These are phyloP conservation scores for Aaosphaeria pasadenensis DNA, from an alignment of 2,329 filamentous ascomycete species.

Conservation along the genomic window DNA sequence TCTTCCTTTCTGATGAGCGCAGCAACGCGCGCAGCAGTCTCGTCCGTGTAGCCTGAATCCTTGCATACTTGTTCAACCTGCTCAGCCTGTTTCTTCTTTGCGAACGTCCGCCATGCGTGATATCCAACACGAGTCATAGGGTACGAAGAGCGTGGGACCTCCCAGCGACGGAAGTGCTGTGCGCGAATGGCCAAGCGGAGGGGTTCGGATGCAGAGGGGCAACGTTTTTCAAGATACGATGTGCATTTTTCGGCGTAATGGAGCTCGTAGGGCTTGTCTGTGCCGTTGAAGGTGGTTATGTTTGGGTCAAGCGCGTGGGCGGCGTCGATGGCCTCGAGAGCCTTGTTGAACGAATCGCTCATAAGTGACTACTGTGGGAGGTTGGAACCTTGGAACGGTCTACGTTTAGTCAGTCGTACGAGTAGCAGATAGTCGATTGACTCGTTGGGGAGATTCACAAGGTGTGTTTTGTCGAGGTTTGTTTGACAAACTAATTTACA, in stretches of 20 bases:
- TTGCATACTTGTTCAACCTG: constrained; percentile 55
- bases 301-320: constrained; percentile 69
- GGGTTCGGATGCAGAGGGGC: constrained; percentile 61
- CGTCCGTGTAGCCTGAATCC: constrained; percentile 48
- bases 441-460: too few relatives aligned
- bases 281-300: constrained; percentile 40
- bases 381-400: too few relatives aligned
- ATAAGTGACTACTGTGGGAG: too few relatives aligned
- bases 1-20: constrained; percentile 78
- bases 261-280: constrained; percentile 68
- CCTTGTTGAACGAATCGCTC: constrained; percentile 34
- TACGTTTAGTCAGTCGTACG: too few relatives aligned
- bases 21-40: constrained; percentile 61
- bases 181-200: constrained; percentile 76
- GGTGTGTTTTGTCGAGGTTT: too few relatives aligned
- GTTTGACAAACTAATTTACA: too few relatives aligned
- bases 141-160: constrained; percentile 70
- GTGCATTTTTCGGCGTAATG: constrained; percentile 82
- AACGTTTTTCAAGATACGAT: constrained; percentile 62
- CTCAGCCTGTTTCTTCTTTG: constrained; percentile 69
- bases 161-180: constrained; percentile 84
- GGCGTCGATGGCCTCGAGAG: constrained; percentile 68
- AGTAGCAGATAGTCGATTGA: too few relatives aligned
- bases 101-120: constrained; percentile 71
- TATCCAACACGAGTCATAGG: constrained; percentile 75